These are phyloP conservation scores for Dimocarpus longan DNA, from an alignment of 345 rosid genomes.

Conservation along the genomic window DNA sequence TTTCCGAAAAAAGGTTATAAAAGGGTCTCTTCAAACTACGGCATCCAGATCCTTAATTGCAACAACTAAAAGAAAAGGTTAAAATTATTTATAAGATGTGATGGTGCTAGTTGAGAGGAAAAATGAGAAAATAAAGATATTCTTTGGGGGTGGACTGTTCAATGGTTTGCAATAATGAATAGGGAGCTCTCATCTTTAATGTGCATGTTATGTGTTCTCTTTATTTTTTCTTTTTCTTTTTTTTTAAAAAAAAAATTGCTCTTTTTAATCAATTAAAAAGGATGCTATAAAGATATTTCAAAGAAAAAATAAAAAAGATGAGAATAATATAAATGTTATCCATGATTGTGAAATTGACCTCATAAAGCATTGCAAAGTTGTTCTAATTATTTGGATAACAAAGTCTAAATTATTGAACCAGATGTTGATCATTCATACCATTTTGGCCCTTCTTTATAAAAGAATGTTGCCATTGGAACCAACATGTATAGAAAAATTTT, in stretches of 20 bases:
- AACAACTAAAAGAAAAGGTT: background rate
- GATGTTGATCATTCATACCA: background rate
- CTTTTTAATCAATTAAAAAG: background rate
- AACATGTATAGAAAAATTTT: background rate
- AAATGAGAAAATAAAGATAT: background rate
- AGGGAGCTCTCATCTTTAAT: slow-evolving; percentile 14
- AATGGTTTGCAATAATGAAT: background rate
- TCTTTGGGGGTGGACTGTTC: background rate
- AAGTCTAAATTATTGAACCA: slow-evolving; percentile 4
- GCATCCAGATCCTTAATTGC: background rate
- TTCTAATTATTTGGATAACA: slow-evolving; percentile 5
- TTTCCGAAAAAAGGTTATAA: background rate
- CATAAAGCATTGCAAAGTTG: slow-evolving; percentile 13
- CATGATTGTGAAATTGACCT: slow-evolving; percentile 16
- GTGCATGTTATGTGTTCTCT: slow-evolving; percentile 1
- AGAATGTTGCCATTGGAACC: background rate
- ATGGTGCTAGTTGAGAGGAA: background rate
- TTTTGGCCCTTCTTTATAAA: background rate
- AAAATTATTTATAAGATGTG: background rate
- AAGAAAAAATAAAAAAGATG: background rate
- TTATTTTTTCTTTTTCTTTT: background rate
- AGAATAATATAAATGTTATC: background rate
- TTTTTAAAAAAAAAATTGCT: no score
- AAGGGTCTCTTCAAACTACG: background rate
- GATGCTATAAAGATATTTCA: background rate